A percentile compares a stretch with the other conserved stretches of the same genome.
Evolutionary conservation across 2,329 filamentous ascomycete genomes (phyloP).

Genomic region (Macrophomina tecta): DNA sequence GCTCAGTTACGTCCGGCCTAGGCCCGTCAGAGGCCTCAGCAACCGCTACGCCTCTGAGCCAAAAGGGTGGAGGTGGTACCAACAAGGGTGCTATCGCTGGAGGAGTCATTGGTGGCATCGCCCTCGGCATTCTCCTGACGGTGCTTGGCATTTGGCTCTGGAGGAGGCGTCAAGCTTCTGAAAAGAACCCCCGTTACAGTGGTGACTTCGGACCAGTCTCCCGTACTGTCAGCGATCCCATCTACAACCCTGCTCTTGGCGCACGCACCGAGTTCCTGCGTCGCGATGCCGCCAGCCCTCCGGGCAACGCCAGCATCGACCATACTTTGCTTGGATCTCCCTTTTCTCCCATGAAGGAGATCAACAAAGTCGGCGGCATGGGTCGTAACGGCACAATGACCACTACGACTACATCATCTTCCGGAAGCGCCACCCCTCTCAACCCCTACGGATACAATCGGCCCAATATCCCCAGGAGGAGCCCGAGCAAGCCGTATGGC

Average conservation of each 20-base stretch:
- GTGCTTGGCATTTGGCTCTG: conserved; percentile 43
- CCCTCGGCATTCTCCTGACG: conserved; percentile 42
- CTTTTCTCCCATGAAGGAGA: conserved; percentile 32
- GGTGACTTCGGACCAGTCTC: conserved; percentile 47
- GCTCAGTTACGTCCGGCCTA: conserved; percentile 9
- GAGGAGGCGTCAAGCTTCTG: conserved; percentile 39
- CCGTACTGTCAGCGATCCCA: conserved; percentile 46
- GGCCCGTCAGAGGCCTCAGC: conserved; percentile 30
- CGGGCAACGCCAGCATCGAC: conserved; percentile 38
- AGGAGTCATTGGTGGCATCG: conserved; percentile 45
- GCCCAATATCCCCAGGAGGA: conserved; percentile 1
- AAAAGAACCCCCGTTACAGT: conserved; percentile 41
- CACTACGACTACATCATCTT: conserved; percentile 17
- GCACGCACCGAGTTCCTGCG: conserved; percentile 46
- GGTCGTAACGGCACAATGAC: conserved; percentile 36
- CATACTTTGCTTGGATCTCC: conserved; percentile 36
- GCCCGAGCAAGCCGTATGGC: conserved; percentile 24
- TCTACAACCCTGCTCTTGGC: conserved; percentile 45
- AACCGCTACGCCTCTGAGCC: conserved; percentile 37
- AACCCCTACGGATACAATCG: conserved; percentile 20
- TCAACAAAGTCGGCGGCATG: conserved; percentile 35
- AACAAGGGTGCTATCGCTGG: conserved; percentile 42
- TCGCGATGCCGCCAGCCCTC: conserved; percentile 37
- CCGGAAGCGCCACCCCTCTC: conserved; percentile 16
- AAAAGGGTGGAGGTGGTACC: conserved; percentile 12